Base-by-base conservation (phyloP, 2,329 filamentous ascomycete genomes). In the Orbilia brochopaga region DNA sequence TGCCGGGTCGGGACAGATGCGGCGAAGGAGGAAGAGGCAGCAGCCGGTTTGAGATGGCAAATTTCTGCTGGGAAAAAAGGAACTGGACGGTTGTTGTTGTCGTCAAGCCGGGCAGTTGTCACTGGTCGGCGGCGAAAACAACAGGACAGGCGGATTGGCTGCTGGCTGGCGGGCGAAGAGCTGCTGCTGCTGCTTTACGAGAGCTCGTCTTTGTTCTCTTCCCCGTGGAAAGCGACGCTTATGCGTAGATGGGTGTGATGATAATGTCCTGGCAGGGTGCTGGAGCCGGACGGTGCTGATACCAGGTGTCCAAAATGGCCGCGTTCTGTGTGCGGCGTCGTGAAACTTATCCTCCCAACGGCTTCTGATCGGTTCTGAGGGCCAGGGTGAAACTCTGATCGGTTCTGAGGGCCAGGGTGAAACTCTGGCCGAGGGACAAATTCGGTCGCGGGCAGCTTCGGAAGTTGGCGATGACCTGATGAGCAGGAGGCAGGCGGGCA, bases 1-100 rank as follows among this genome's bases (percentile, higher is more conserved):
- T 3, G 37, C n/a, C 37, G 13, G 57, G 56, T 61, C n/a, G 57
- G 58, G 65, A 35, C 65, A 62, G 58, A 69, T 69, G 65, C 65
- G 65, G 65, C 57, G 65, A 69, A 69, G 57, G 48, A 56, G 50
- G 17, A 21, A n/a, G 17, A 30, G 27, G 21, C 4, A 46, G 53
- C 53, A 50, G 46, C 23, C 46, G 23, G 46, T 30, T 24, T 44
- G 30, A 46, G 58, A 62, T 62, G 58, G 58, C 58, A 62, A 62
- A 62, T 62, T 62, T 62, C 44, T 54, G 55, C 40, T 61, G 57
- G 19, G 35, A 17, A 27, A n/a, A 61, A 62, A 46, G 58, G 35
- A 61, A 40, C 30, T 40, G 32, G 30, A 21, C 11, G 21, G 56
- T 69, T 69, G 54, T 69, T 54, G 44, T 46, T 52, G 23, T 54